phyloP scores from a whole-genome alignment of 192 early-diverging fungal genomes.

The Umbelopsis isabellina region DNA sequence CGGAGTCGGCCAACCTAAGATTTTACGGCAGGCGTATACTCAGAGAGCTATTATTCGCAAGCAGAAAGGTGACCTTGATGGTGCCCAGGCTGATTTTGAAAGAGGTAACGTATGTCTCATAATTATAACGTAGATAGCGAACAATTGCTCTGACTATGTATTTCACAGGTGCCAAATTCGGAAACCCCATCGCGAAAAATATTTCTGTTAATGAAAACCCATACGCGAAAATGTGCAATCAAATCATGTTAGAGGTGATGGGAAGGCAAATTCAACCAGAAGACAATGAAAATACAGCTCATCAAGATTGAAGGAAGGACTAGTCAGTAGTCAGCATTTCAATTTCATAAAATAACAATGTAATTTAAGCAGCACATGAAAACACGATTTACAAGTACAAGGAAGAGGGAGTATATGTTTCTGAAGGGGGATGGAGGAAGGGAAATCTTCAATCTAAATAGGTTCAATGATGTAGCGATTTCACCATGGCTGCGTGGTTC shows the following conservation, averaged over 20 bases:
- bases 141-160: neutral
- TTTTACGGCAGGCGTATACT: constrained; percentile 55
- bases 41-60: constrained; percentile 53
- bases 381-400: neutral
- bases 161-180: constrained; percentile 46
- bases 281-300: neutral
- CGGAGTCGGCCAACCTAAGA: constrained; percentile 43
- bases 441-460: neutral
- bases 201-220: constrained; percentile 54
- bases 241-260: constrained; percentile 43
- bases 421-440: neutral
- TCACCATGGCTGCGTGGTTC: constrained; percentile 13
- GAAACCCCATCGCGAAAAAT: constrained; percentile 52
- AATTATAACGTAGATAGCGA: neutral
- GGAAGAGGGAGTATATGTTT: neutral
- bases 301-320: neutral
- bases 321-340: neutral
- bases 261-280: constrained; percentile 20
- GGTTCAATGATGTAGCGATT: neutral
- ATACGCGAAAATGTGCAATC: constrained; percentile 45
- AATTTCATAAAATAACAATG: neutral
- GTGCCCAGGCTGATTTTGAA: constrained; percentile 51
- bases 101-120: constrained; percentile 19
- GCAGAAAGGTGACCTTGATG: constrained; percentile 45
- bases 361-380: neutral